Conservation (phyloP, 1,284 basidiomycete species). For the Papiliotrema nemorosa region DNA sequence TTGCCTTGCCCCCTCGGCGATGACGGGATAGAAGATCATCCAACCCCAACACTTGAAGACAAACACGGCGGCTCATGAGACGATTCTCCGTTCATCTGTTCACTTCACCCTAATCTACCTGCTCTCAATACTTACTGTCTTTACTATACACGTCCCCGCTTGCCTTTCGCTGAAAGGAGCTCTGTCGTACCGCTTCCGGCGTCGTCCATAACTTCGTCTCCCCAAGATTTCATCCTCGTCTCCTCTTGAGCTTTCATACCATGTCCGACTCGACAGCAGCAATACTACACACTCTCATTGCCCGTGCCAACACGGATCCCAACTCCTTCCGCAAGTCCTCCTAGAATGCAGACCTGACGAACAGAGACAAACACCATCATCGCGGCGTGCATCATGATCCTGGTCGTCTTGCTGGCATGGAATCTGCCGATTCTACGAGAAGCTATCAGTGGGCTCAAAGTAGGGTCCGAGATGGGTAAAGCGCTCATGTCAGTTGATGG, state of each 20-base stretch:
- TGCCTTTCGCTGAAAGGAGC: too few relatives aligned
- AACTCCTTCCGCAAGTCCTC: slow-evolving; percentile 38
- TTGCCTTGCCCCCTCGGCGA: too few relatives aligned
- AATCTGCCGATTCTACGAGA: slow-evolving; percentile 44
- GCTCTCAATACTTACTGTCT: too few relatives aligned
- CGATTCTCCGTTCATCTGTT: too few relatives aligned
- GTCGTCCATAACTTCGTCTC: too few relatives aligned
- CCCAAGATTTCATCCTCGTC: too few relatives aligned
- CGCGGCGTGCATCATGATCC: slow-evolving; percentile 43
- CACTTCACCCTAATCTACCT: too few relatives aligned
- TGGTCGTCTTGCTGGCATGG: slow-evolving; percentile 43
- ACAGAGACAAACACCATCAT: slow-evolving; percentile 47
- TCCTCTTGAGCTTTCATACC: too few relatives aligned
- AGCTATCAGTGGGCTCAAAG: slow-evolving; percentile 41
- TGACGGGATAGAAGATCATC: slow-evolving; percentile 8
- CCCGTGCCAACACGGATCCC: slow-evolving; percentile 23
- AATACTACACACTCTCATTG: slow-evolving; percentile 11
- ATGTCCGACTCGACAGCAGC: neutral
- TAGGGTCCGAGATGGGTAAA: slow-evolving; percentile 13
- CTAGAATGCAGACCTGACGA: neutral
- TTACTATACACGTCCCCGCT: too few relatives aligned
- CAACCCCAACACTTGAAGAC: too few relatives aligned
- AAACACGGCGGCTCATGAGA: too few relatives aligned
- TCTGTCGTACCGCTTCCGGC: too few relatives aligned
- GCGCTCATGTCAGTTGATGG: slow-evolving; percentile 34